Evolutionary conservation across 2,329 filamentous ascomycete species (phyloP), one percentile per base, ranked within the genome.

Genomic region (Xylaria arbuscula): DNA sequence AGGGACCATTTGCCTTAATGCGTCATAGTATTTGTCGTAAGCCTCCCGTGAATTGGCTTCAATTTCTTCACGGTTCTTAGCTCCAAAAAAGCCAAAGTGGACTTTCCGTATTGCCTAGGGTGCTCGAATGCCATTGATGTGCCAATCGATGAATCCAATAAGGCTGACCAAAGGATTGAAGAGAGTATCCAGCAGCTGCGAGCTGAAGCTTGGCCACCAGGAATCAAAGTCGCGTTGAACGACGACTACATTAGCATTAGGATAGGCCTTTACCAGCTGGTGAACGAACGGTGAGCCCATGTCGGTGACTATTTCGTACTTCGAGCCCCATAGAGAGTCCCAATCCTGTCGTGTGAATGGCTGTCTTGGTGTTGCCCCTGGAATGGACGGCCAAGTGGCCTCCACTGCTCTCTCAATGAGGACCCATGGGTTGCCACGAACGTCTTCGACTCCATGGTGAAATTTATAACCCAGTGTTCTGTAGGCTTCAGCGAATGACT

Each of bases 191-290:
- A 61, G 47, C 17, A 70, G 34, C 50, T 68, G 51, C 28, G 68
- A 48, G 9, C 24, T 38, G 62, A 66, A 72, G 47, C 71, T 73
- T 5, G 67, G 71, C 72, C 70, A 74, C 73, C 74, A 74, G 11
- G 63, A 56, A 2, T 74, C 72, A 38, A 70, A 72, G 53, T 71
- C 67, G 9, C 73, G 68, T 56, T 74, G 69, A 2, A 74, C 68
- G 1, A 75, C 38, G 5, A 75, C 72, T 4, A 75, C 71, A 17
- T 70, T 72, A 51, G 74, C 73, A 7, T 69, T 51, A 0, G 74
- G 74, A 38, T 74, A 76, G 1, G 66, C 70, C 5, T 66, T 50
- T 53, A 67, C 56, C 6, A 68, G 62, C 61, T 70, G n/a, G 24
- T 15, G 55, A 4, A 63, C 62, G 58, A 70, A 70, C 2, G 68